phyloP scores from a whole-genome alignment of 768 basidiomycete genomes.

The Termitomyces eurrhizus region DNA sequence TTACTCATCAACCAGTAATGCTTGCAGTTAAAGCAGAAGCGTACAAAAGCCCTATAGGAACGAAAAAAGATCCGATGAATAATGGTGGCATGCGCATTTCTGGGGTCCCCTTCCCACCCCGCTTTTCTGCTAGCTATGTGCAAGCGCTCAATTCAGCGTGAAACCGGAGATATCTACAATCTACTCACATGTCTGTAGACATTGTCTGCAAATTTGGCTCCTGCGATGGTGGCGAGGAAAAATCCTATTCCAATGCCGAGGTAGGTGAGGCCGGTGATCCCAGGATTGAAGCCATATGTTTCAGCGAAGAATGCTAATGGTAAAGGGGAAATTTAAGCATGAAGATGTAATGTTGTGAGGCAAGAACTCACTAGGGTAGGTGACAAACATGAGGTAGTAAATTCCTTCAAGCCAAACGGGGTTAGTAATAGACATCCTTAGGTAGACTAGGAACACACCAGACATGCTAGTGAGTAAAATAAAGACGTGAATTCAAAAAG shows the following conservation, averaged over 20 bases:
- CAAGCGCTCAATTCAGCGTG: background rate
- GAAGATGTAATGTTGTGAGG: background rate
- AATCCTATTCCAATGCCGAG: slow-evolving; percentile 58
- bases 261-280: slow-evolving; percentile 48
- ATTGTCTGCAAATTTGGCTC: slow-evolving; percentile 43
- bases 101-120: slow-evolving; percentile 63
- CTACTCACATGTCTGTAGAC: slow-evolving; percentile 42
- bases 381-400: slow-evolving; percentile 70
- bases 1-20: background rate
- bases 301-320: slow-evolving; percentile 40
- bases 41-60: slow-evolving; percentile 66
- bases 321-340: background rate
- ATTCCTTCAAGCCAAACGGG: slow-evolving; percentile 34
- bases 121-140: slow-evolving; percentile 42
- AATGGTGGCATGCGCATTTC: slow-evolving; percentile 74
- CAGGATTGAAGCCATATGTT: slow-evolving; percentile 48
- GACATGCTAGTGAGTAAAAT: slow-evolving; percentile 36
- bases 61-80: slow-evolving; percentile 64
- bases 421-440: background rate
- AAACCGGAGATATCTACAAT: background rate
- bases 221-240: slow-evolving; percentile 39
- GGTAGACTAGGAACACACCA: slow-evolving; percentile 28
- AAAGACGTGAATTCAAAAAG: background rate
- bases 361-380: slow-evolving; percentile 52
- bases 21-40: slow-evolving; percentile 23